These are phyloP conservation scores for Ramaria rubella DNA, from an alignment of 768 basidiomycete species.

Conservation along the genomic window DNA sequence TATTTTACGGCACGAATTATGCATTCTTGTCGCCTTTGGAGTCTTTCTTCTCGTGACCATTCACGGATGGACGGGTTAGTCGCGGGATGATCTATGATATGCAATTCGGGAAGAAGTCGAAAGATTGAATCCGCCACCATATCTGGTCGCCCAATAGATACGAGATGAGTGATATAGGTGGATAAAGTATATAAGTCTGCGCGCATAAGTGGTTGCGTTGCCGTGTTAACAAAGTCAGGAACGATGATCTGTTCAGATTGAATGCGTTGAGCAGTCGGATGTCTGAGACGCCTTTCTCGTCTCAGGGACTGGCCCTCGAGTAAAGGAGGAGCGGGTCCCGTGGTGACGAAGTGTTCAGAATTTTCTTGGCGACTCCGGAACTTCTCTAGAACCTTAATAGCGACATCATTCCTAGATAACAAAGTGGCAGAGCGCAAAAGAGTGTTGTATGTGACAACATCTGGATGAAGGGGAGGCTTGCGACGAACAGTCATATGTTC, in stretches of 20 bases:
- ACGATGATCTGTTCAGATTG: conserved; percentile 11
- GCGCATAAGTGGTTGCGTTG: conserved; percentile 13
- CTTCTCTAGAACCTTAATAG: conserved; percentile 31
- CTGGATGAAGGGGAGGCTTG: conserved; percentile 36
- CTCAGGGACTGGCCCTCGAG: neutral
- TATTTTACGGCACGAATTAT: conserved; percentile 39
- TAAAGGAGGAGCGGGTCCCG: neutral
- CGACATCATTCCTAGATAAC: conserved; percentile 39
- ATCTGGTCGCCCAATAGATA: conserved; percentile 40
- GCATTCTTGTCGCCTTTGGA: conserved; percentile 13
- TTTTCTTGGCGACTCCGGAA: conserved; percentile 18
- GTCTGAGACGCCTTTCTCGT: neutral
- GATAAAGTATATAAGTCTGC: conserved; percentile 45
- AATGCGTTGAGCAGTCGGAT: neutral
- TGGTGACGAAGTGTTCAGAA: neutral
- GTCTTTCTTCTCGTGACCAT: neutral
- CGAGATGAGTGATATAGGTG: conserved; percentile 46
- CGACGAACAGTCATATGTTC: conserved; percentile 47
- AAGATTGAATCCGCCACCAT: conserved; percentile 44
- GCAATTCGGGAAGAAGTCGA: conserved; percentile 48
- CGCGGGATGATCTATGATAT: conserved; percentile 33
- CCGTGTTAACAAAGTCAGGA: neutral
- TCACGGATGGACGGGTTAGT: neutral
- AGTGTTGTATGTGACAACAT: conserved; percentile 49
- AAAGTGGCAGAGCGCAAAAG: conserved; percentile 50